These are phyloP conservation scores for Mucor piriformis DNA, from an alignment of 371 early-diverging fungal species.

Conservation along the genomic window DNA sequence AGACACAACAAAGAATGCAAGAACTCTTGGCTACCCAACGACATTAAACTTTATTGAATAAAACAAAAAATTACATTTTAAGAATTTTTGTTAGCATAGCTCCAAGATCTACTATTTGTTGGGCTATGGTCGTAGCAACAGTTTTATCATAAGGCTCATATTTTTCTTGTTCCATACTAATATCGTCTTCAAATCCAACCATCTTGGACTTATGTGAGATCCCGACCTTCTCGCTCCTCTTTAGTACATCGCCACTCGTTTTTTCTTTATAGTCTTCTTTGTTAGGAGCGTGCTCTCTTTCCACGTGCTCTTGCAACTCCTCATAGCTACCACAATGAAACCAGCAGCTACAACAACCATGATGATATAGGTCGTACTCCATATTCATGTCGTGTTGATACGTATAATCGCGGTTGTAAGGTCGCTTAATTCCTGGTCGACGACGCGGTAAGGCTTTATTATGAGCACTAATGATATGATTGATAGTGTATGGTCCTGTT, in stretches of 20 bases:
- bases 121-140: not conserved
- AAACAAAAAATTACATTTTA: not conserved
- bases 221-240: not conserved
- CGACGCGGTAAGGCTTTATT: not conserved
- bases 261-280: constrained; percentile 10
- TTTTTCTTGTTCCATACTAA: no score
- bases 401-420: not conserved
- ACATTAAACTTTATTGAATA: not conserved
- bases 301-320: constrained; percentile 30
- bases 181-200: no score
- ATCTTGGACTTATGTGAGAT: no score
- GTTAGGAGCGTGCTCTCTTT: not conserved
- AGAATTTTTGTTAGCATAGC: not conserved
- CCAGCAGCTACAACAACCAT: constrained; percentile 6
- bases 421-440: not conserved
- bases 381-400: not conserved
- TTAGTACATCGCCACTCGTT: constrained; percentile 19
- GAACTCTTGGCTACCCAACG: constrained; percentile 45
- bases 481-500: not conserved
- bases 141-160: no score
- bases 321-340: not conserved
- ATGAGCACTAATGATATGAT: not conserved
- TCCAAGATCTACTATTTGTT: not conserved
- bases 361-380: not conserved
- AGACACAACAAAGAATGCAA: constrained; percentile 57